A percentile compares a stretch with the other conserved stretches of the same genome.
These are phyloP conservation scores for Komagataella pastoris DNA, from an alignment of 805 yeast genomes.

Conservation along the genomic window DNA sequence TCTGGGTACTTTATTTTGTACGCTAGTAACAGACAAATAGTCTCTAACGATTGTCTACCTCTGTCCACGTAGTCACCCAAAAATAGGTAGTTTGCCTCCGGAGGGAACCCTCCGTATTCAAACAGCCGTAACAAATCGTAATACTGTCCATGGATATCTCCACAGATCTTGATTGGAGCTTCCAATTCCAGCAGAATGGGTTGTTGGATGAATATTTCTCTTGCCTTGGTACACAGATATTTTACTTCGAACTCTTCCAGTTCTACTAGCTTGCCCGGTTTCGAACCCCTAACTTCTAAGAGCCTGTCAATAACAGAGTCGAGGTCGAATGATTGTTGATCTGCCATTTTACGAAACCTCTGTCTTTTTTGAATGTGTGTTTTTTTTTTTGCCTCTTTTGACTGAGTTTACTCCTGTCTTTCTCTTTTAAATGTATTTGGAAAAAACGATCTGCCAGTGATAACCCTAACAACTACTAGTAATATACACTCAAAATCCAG, in stretches of 20 bases:
- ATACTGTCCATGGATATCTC: constrained; percentile 98
- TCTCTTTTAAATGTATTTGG: neutral
- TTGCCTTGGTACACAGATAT: constrained; percentile 91
- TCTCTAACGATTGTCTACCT: constrained; percentile 95
- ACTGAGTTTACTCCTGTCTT: neutral
- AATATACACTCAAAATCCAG: neutral
- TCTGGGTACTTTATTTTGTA: constrained; percentile 98
- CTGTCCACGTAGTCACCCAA: constrained; percentile 97
- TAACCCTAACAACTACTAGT: neutral
- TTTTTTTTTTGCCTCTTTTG: neutral
- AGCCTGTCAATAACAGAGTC: constrained; percentile 95
- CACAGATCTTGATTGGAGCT: constrained; percentile 95
- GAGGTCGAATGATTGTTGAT: constrained; percentile 34
- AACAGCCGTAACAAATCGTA: constrained; percentile 89
- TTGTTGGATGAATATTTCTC: constrained; percentile 96
- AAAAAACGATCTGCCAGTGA: neutral
- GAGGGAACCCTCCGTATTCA: constrained; percentile 98
- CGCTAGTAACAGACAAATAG: constrained; percentile 86
- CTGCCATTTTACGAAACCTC: neutral
- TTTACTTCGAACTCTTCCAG: constrained; percentile 90
- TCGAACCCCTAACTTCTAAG: constrained; percentile 93
- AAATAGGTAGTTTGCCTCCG: constrained; percentile 92
- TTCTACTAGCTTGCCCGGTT: constrained; percentile 96
- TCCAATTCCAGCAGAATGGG: constrained; percentile 91
- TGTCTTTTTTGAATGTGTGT: neutral